Evolutionary conservation across 2,329 filamentous ascomycete genomes (phyloP), one percentile per base, ranked within the genome.

Genomic region (Penicillium sp.): DNA sequence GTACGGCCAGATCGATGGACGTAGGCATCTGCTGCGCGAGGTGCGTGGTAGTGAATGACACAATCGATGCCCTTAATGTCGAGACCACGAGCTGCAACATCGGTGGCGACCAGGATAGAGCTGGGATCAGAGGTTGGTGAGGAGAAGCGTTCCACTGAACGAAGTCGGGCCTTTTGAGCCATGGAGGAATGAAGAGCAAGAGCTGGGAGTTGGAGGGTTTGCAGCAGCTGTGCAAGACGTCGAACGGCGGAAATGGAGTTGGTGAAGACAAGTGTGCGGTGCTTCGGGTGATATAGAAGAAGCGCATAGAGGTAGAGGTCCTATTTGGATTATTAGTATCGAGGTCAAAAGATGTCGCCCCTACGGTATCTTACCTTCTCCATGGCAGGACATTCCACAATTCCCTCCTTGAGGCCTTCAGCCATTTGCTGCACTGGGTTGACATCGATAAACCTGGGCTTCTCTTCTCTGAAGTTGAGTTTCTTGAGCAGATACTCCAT

Each of bases 1-100:
- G 93, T 97, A 57, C 93, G 88, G 10, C 93, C 93, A 1, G 93
- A 96, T 23, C 93, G 85, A 67, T 98, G 93, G 12, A 98, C 91
- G 66, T 98, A 98, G 42, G 87, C 87, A 68, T 97, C 92, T 29
- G 93, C 93, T 1, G 89, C 79, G 49, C 91, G 87, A 1, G 93
- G 93, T 0, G 96, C 84, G 69, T 98, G 92, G 73, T 98, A 98
- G 72, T 98, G 93, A 15, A 98, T 75, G 13, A 98, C 87, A 12
- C 95, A 79, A 60, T 96, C 87, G 41, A 97, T 89, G 29, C 84
- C 83, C 40, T 88, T 86, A 60, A 98, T 96, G 68, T 98, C 93
- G 42, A 98, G 83, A 71, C 93, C 93, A 68, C 93, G 81, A 5
- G 93, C 93, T 9, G 93, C 93, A 28, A 98, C 93, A 75, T 98